phyloP scores from a whole-genome alignment of 1,139 yeast species.

The Sugiyamaella xylanicola region DNA sequence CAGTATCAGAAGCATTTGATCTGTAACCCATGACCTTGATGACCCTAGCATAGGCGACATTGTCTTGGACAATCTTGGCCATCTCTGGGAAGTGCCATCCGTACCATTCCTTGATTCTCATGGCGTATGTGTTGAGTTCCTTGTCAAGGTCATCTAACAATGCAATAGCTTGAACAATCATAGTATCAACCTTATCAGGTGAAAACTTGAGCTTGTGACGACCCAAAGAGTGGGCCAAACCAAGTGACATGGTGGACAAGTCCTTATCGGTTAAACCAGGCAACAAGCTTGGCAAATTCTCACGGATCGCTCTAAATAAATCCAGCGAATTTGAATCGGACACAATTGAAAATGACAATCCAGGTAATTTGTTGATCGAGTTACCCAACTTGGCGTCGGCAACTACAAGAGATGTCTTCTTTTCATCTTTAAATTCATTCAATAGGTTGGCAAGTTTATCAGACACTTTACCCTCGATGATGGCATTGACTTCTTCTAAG shows the following conservation, averaged over 20 bases:
- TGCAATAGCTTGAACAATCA: slow-evolving; percentile 98
- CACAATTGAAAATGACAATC: slow-evolving; percentile 81
- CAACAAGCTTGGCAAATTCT: slow-evolving; percentile 86
- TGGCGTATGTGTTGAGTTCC: slow-evolving; percentile 95
- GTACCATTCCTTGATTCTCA: slow-evolving; percentile 98
- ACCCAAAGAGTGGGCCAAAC: slow-evolving; percentile 91
- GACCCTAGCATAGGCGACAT: slow-evolving; percentile 75
- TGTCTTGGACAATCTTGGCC: slow-evolving; percentile 94
- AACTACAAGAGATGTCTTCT: slow-evolving; percentile 87
- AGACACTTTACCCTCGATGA: slow-evolving; percentile 92
- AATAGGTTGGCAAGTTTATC: slow-evolving; percentile 76
- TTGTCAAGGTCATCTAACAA: slow-evolving; percentile 94
- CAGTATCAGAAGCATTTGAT: slow-evolving; percentile 85
- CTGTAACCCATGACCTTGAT: slow-evolving; percentile 93
- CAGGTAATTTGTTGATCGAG: slow-evolving; percentile 87
- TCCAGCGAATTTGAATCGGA: slow-evolving; percentile 95
- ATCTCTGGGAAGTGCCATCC: slow-evolving; percentile 99
- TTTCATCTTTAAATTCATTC: slow-evolving; percentile 80
- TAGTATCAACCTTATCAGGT: slow-evolving; percentile 97
- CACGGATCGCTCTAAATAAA: slow-evolving; percentile 92
- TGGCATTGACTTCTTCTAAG: slow-evolving; percentile 88
- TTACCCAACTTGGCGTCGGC: slow-evolving; percentile 96
- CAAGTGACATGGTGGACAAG: slow-evolving; percentile 90
- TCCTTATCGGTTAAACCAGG: slow-evolving; percentile 90
- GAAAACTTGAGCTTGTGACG: slow-evolving; percentile 97